Percentiles rank a stretch among this genome's conserved stretches.
These are phyloP conservation scores for Paramecium caudatum DNA, from an alignment of 73 alveolate species.

Conservation along the genomic window DNA sequence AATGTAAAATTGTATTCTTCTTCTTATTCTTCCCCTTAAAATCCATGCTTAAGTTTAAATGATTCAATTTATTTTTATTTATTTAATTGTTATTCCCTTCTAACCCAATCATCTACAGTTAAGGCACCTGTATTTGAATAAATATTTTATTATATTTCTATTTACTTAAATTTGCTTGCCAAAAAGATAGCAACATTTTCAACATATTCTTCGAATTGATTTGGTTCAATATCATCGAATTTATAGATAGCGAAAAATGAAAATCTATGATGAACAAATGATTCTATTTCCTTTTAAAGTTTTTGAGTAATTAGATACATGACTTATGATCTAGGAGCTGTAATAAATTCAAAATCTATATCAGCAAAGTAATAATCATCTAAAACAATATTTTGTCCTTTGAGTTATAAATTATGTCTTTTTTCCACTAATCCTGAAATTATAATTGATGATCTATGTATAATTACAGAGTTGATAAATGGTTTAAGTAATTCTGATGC, in stretches of 20 bases:
- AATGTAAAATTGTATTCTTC: neutral
- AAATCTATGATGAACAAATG: neutral
- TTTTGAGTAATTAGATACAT: neutral
- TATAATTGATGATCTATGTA: neutral
- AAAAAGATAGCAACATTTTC: neutral
- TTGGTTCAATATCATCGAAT: neutral
- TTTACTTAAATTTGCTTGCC: neutral
- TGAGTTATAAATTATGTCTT: conserved; percentile 15
- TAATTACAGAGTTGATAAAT: neutral
- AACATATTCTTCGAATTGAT: conserved; percentile 22
- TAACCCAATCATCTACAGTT: conserved; percentile 14
- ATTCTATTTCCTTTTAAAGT: neutral
- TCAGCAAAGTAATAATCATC: conserved; percentile 54
- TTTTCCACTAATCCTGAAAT: conserved; percentile 33
- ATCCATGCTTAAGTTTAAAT: neutral
- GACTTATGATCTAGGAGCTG: conserved; percentile 20
- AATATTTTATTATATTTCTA: neutral
- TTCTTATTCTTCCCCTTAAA: neutral
- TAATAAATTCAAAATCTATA: conserved; percentile 51
- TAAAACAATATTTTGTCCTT: conserved; percentile 6
- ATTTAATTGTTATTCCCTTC: neutral
- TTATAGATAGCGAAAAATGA: neutral
- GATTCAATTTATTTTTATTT: neutral
- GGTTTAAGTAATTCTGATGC: neutral
- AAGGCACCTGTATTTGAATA: neutral